phyloP scores from a whole-genome alignment of 306 rosid species.

The Oxytropis ochrocephala region DNA sequence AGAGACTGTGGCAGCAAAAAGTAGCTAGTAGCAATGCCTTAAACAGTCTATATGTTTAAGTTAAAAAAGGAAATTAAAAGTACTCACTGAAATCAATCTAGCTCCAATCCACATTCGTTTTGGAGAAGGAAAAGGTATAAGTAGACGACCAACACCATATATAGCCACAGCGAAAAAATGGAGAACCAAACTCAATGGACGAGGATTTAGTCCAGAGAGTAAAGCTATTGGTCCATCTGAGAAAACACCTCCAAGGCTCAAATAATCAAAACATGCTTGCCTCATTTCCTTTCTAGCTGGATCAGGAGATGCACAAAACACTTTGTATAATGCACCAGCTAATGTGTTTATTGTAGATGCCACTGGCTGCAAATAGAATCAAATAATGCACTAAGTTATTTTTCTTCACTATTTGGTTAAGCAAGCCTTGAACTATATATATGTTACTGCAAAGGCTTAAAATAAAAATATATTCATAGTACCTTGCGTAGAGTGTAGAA shows the following conservation, averaged over 20 bases:
- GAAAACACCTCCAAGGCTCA: constrained; percentile 53
- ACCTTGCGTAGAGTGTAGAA: constrained; percentile 56
- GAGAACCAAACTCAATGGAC: constrained; percentile 42
- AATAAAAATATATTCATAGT: not conserved
- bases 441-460: not conserved
- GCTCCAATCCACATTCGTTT: constrained; percentile 47
- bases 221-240: constrained; percentile 45
- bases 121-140: constrained; percentile 58
- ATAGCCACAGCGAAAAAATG: constrained; percentile 48
- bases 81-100: constrained; percentile 43
- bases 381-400: not conserved
- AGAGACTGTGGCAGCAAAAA: not conserved
- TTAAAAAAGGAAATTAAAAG: not conserved
- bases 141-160: constrained; percentile 40
- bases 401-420: not conserved
- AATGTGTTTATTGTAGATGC: constrained; percentile 61
- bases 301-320: constrained; percentile 54
- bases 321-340: constrained; percentile 77
- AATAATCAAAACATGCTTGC: constrained; percentile 52
- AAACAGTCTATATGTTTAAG: not conserved
- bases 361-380: constrained; percentile 47
- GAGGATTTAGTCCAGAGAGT: constrained; percentile 55
- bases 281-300: constrained; percentile 60
- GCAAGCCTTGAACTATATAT: not conserved
- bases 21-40: not conserved